phyloP scores from a whole-genome alignment of 2,329 filamentous ascomycete species.

The Xylariaceae sp. region DNA sequence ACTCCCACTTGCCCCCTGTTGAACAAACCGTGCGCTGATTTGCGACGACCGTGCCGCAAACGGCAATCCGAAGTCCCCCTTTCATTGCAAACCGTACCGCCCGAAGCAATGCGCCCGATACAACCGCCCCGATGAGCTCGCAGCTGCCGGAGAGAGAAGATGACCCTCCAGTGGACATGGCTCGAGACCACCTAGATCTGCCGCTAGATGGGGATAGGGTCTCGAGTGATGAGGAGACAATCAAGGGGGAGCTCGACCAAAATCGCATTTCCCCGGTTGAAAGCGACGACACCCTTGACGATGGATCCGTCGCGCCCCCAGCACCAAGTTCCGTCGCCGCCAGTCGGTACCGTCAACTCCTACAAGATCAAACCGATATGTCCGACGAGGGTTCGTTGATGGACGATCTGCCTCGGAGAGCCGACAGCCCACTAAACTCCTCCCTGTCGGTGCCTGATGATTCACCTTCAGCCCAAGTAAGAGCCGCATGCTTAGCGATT shows the following conservation, averaged over 20 bases:
- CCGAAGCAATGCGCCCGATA: constrained; percentile 28
- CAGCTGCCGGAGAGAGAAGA: constrained; percentile 34
- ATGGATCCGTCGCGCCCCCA: constrained; percentile 21
- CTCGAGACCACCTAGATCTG: constrained; percentile 41
- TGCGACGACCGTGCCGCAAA: constrained; percentile 1
- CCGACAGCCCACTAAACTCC: constrained; percentile 64
- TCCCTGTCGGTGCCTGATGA: constrained; percentile 72
- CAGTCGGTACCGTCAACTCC: constrained; percentile 42
- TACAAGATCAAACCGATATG: constrained; percentile 40
- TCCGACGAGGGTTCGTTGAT: constrained; percentile 48
- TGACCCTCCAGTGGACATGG: constrained; percentile 34
- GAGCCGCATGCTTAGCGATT: constrained; percentile 7
- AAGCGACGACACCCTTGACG: constrained; percentile 33
- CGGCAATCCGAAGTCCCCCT: background rate
- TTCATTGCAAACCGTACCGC: constrained; percentile 1
- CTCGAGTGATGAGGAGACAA: constrained; percentile 40
- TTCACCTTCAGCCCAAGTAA: constrained; percentile 74
- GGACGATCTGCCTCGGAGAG: constrained; percentile 48
- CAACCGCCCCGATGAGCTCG: constrained; percentile 28
- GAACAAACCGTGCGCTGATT: background rate
- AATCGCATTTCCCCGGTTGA: constrained; percentile 33
- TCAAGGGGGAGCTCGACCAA: constrained; percentile 35
- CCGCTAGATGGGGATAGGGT: constrained; percentile 36
- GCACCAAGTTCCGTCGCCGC: constrained; percentile 35
- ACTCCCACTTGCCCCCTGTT: background rate